phyloP scores from a whole-genome alignment of 2,329 filamentous ascomycete species.

The Nothopassalora personata region DNA sequence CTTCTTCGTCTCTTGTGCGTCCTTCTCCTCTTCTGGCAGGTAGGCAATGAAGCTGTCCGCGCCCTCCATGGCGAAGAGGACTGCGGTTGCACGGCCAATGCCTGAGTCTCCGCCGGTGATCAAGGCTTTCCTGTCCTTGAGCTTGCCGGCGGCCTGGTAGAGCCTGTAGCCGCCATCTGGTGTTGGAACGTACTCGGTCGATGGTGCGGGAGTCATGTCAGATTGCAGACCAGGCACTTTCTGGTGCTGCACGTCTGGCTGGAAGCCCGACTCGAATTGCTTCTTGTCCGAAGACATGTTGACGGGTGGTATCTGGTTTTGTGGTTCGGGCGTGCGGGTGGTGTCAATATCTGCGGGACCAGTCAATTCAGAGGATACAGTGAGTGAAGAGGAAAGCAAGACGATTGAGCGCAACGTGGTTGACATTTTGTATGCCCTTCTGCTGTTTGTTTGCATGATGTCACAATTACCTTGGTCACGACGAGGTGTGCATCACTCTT shows the following conservation, averaged over 20 bases:
- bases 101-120: conserved; percentile 79
- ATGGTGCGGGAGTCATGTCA: conserved; percentile 55
- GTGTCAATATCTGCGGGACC: background rate
- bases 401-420: background rate
- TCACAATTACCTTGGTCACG: background rate
- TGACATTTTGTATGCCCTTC: background rate
- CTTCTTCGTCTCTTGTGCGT: conserved; percentile 69
- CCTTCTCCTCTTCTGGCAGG: conserved; percentile 67
- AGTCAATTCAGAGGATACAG: background rate
- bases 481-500: background rate
- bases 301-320: background rate
- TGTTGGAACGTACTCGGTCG: conserved; percentile 61
- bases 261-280: conserved; percentile 22
- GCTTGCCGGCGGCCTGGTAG: conserved; percentile 71
- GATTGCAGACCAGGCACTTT: conserved; percentile 50
- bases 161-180: conserved; percentile 61
- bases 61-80: conserved; percentile 77
- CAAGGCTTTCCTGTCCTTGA: conserved; percentile 67
- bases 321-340: background rate
- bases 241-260: conserved; percentile 44
- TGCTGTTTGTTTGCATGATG: background rate
- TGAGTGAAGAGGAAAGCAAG: background rate
- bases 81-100: conserved; percentile 69
- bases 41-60: conserved; percentile 69
- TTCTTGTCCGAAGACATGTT: conserved; percentile 29